A percentile compares a stretch with the other conserved stretches of the same genome.
Conservation (phyloP, 164 flowering plant genomes). For the Magnolia sinica region DNA sequence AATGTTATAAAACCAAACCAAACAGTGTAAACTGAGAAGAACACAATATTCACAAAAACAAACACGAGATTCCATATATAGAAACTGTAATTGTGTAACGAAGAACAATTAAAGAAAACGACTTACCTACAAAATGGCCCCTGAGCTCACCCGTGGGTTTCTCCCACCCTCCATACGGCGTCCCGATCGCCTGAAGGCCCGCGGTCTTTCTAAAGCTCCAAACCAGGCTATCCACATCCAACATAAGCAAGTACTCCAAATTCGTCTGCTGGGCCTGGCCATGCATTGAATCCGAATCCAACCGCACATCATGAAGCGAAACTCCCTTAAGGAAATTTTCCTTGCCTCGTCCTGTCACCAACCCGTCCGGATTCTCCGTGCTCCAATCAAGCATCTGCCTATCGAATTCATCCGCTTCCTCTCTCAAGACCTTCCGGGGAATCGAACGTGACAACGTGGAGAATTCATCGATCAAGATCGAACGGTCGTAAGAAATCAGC, state of each 20-base stretch:
- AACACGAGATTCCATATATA: background rate
- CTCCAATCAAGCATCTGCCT: conserved; percentile 61
- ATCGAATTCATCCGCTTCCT: conserved; percentile 27
- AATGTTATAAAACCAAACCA: background rate
- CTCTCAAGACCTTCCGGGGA: conserved; percentile 53
- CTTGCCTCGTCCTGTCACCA: conserved; percentile 8
- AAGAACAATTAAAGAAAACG: background rate
- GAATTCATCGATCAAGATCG: conserved; percentile 62
- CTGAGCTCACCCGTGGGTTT: conserved; percentile 62
- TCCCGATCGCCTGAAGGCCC: conserved; percentile 57
- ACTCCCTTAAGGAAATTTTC: conserved; percentile 54
- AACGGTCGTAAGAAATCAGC: conserved; percentile 45
- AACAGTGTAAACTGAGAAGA: background rate
- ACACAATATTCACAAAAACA: background rate
- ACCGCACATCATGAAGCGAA: conserved; percentile 68
- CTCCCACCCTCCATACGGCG: conserved; percentile 89
- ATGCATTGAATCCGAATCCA: conserved; percentile 51
- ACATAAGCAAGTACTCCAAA: conserved; percentile 75
- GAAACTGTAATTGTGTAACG: background rate
- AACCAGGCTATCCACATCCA: conserved; percentile 76
- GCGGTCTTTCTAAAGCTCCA: conserved; percentile 91
- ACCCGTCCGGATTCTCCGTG: conserved; percentile 37
- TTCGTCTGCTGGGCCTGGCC: conserved; percentile 79
- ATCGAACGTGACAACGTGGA: conserved; percentile 57
- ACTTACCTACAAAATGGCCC: conserved; percentile 87